Base-by-base conservation (phyloP, 345 rosid genomes). In the Melastoma malabathricum region DNA sequence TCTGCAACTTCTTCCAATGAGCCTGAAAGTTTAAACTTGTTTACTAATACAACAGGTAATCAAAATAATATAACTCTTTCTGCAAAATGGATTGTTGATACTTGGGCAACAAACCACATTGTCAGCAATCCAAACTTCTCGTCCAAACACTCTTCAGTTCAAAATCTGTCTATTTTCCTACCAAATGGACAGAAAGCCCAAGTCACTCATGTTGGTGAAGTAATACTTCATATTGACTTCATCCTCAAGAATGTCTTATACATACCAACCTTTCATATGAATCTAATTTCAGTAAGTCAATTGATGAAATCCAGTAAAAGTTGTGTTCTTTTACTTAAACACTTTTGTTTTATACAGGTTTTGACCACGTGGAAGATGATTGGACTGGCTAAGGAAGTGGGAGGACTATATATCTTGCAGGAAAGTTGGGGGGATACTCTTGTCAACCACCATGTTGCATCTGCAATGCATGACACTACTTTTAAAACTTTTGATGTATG, bases 331-430 rank as follows among this genome's bases (percentile, higher is more conserved):
- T 14, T 2, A 14, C 62, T 3, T 47, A 60, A 54, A 18, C 49
- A n/a, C 5, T 13, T 49, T 0, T 60, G 52, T 50, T 50, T 60
- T 0, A 16, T 61, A 18, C 59, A 68, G 46, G 70, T 64, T 57
- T 53, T 31, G 6, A 8, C 43, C 43, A 48, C 55, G 27, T 68
- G 34, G 66, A 61, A 0, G 2, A 41, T 62, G 66, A 73, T 47
- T 66, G 64, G 69, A 2, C 62, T 3, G 16, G 59, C 57, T 47
- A 58, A 59, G 13, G 27, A 13, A 0, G 4, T n/a, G 0, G 17
- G 68, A 1, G 59, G 54, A 22, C 25, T 22, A 4, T 1, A 10
- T 58, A 0, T 60, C 61, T 13, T 46, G 10, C 4, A 47, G 56
- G 1, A 1, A 41, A 0, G 18, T 18, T 2, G 18, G 10, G 3